Evolutionary conservation across 352 stramenopile species (phyloP).

Genomic region (Phytophthora pisi): DNA sequence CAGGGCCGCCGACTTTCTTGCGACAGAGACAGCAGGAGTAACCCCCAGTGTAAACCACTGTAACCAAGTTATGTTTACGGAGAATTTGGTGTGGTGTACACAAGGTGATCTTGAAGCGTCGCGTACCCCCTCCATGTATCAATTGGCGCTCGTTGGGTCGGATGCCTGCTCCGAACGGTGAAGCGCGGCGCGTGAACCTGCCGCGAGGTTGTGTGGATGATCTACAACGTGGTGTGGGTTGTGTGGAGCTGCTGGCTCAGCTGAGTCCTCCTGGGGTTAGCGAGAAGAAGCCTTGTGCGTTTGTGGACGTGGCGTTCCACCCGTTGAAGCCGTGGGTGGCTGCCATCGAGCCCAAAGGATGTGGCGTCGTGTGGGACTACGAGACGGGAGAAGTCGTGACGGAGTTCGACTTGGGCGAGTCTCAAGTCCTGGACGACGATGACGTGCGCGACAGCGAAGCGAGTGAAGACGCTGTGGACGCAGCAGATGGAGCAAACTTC

Average conservation of each 20-base stretch:
- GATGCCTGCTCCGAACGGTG: constrained; percentile 1
- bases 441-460: constrained; percentile 18
- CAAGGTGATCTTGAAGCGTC: constrained; percentile 32
- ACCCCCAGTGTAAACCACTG: background rate
- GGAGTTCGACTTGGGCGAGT: constrained; percentile 72
- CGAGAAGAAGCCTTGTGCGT: constrained; percentile 76
- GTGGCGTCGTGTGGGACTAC: constrained; percentile 74
- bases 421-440: constrained; percentile 42
- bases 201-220: constrained; percentile 65
- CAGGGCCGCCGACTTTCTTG: constrained; percentile 19
- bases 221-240: constrained; percentile 53
- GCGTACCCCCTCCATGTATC: constrained; percentile 10
- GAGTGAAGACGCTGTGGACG: constrained; percentile 16
- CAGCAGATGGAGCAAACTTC: constrained; percentile 1
- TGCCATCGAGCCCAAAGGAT: constrained; percentile 66
- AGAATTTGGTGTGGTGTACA: constrained; percentile 13
- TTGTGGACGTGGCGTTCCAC: constrained; percentile 72
- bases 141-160: background rate
- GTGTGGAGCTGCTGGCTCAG: constrained; percentile 63
- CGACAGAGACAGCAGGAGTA: constrained; percentile 8
- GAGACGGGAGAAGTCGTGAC: constrained; percentile 65
- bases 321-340: constrained; percentile 70
- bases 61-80: background rate
- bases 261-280: constrained; percentile 55
- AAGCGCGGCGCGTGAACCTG: constrained; percentile 25